Percentiles rank a stretch among this genome's conserved stretches.
Conservation (phyloP, 2,329 filamentous ascomycete genomes). For the Alternaria infectoria region DNA sequence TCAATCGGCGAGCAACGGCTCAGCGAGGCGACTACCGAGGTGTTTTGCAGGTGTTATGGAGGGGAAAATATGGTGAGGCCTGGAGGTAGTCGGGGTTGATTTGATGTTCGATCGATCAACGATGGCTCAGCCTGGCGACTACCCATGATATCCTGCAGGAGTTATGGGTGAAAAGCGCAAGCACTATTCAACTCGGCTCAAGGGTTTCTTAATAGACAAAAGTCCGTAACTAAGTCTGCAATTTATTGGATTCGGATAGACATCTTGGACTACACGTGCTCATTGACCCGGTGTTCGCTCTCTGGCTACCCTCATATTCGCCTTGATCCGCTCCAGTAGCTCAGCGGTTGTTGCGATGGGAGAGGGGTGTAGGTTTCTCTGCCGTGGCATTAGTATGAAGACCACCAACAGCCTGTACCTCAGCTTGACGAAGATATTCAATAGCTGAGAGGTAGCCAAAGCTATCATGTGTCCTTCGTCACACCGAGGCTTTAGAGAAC, state of each 20-base stretch:
- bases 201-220: too few relatives aligned
- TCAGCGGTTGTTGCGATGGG: constrained; percentile 66
- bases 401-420: not conserved
- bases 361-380: constrained; percentile 70
- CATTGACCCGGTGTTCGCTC: constrained; percentile 16
- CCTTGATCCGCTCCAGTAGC: constrained; percentile 71
- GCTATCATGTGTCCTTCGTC: not conserved
- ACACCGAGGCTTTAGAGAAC: constrained; percentile 41
- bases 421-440: not conserved
- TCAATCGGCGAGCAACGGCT: not conserved
- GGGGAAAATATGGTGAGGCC: not conserved
- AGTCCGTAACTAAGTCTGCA: not conserved
- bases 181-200: too few relatives aligned
- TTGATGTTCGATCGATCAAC: not conserved
- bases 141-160: not conserved
- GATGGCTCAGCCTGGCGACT: not conserved
- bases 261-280: not conserved
- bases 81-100: not conserved
- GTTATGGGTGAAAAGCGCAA: not conserved
- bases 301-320: constrained; percentile 63
- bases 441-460: not conserved
- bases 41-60: not conserved
- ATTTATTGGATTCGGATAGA: not conserved
- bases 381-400: not conserved
- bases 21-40: not conserved